Evolutionary conservation across 495 filamentous ascomycete species (phyloP).

Genomic region (Corynascus novoguineensis): DNA sequence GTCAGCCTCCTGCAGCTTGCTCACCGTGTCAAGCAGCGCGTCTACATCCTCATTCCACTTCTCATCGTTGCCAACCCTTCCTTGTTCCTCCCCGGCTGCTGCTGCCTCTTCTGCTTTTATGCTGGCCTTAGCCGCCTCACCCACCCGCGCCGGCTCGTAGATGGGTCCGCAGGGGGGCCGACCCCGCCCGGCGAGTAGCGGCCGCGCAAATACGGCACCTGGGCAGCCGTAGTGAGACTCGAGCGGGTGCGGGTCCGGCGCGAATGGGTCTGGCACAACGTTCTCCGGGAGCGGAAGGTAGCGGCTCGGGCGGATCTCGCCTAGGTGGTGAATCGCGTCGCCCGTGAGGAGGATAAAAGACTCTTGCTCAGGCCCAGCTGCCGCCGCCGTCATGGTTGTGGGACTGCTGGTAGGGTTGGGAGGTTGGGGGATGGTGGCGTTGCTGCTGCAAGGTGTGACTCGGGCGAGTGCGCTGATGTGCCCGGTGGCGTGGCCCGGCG

Average conservation of each 20-base stretch:
- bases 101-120: too few species aligned
- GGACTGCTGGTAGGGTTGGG: too few species aligned
- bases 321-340: slow-evolving; percentile 50
- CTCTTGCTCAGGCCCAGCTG: too few species aligned
- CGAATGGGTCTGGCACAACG: slow-evolving; percentile 39
- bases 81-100: too few species aligned
- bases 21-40: slow-evolving; percentile 33
- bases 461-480: slow-evolving; percentile 54
- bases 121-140: too few species aligned
- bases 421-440: too few species aligned
- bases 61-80: too few species aligned
- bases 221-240: slow-evolving; percentile 28
- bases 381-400: too few species aligned
- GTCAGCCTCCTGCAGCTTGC: slow-evolving; percentile 45
- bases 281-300: slow-evolving; percentile 44
- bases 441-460: slow-evolving; percentile 36
- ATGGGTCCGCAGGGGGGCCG: slow-evolving; percentile 27
- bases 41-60: slow-evolving; percentile 25
- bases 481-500: slow-evolving; percentile 52
- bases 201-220: slow-evolving; percentile 38
- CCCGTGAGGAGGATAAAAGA: slow-evolving; percentile 54
- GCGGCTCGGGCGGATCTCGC: slow-evolving; percentile 48
- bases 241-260: slow-evolving; percentile 6
- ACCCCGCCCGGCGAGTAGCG: slow-evolving; percentile 24
- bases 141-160: slow-evolving; percentile 27